These are phyloP conservation scores for Aspergillus biplanus DNA, from an alignment of 495 filamentous ascomycete species.

Conservation along the genomic window DNA sequence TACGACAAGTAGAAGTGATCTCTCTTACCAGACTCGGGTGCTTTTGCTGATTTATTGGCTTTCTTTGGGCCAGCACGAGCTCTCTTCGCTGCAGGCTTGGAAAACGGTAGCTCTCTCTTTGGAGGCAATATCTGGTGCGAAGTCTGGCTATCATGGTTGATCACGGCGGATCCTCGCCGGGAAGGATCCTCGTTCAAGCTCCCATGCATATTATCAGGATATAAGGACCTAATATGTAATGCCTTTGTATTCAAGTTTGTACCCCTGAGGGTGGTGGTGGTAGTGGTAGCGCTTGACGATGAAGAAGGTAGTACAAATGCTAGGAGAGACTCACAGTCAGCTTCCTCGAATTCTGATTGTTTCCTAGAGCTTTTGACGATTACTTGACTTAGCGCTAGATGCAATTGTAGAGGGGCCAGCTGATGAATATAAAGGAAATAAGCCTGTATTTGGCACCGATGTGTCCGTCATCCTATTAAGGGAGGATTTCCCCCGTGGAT, in stretches of 20 bases:
- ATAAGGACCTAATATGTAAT: not conserved
- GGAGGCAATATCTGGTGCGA: constrained; percentile 49
- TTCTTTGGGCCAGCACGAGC: constrained; percentile 4
- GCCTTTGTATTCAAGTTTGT: not conserved
- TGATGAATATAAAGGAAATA: constrained; percentile 1
- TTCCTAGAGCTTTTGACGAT: not conserved
- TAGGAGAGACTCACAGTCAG: not conserved
- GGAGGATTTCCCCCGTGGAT: constrained; percentile 4
- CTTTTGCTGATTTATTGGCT: not conserved
- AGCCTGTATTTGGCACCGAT: not conserved
- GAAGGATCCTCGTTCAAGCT: constrained; percentile 9
- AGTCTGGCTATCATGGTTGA: constrained; percentile 30
- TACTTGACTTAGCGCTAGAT: constrained; percentile 13
- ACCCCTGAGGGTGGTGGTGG: not conserved
- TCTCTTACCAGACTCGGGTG: not conserved
- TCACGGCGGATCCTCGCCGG: constrained; percentile 26
- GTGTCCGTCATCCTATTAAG: not conserved
- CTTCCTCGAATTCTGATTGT: not conserved
- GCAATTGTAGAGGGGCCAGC: not conserved
- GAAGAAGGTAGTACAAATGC: constrained; percentile 14
- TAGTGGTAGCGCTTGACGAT: constrained; percentile 15
- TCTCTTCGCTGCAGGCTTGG: constrained; percentile 31
- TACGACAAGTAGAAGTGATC: not conserved
- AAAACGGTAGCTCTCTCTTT: constrained; percentile 49
- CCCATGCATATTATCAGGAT: no score